Conservation (phyloP, 257 asterid species). For the Solanum piurae region DNA sequence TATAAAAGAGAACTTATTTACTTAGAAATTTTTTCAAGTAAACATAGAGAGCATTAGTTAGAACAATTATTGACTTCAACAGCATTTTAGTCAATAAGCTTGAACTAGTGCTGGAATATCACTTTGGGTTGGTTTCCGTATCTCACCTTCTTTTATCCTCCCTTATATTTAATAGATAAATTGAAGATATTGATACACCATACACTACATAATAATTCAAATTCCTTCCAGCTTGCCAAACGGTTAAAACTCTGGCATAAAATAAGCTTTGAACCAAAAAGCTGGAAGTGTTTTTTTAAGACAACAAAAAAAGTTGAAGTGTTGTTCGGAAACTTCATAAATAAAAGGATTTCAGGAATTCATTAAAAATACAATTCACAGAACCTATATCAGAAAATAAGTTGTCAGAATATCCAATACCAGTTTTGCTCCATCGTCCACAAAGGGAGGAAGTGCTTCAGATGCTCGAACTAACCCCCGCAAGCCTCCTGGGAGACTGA, state of each 20-base stretch:
- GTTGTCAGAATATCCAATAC: slow-evolving; percentile 16
- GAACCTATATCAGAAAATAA: neutral
- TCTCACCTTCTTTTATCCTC: neutral
- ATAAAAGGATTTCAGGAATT: neutral
- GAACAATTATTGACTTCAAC: neutral
- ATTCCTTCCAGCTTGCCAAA: neutral
- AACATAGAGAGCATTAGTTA: neutral
- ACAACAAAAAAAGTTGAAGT: neutral
- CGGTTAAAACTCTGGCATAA: neutral
- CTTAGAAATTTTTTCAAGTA: neutral
- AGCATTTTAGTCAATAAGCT: neutral
- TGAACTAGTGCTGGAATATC: neutral
- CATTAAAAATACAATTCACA: neutral
- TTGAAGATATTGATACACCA: neutral
- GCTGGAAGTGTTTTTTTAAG: neutral
- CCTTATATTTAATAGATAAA: neutral
- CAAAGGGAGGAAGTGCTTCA: slow-evolving; percentile 66
- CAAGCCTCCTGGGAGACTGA: slow-evolving; percentile 94
- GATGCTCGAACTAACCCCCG: slow-evolving; percentile 85
- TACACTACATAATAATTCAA: neutral
- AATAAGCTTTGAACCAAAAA: neutral
- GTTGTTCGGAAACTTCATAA: neutral
- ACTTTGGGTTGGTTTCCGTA: neutral
- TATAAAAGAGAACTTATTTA: neutral
- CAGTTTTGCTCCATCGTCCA: slow-evolving; percentile 24